Evolutionary conservation across 2,329 filamentous ascomycete genomes (phyloP).

Genomic region (Davidsoniella neocaledoniae): DNA sequence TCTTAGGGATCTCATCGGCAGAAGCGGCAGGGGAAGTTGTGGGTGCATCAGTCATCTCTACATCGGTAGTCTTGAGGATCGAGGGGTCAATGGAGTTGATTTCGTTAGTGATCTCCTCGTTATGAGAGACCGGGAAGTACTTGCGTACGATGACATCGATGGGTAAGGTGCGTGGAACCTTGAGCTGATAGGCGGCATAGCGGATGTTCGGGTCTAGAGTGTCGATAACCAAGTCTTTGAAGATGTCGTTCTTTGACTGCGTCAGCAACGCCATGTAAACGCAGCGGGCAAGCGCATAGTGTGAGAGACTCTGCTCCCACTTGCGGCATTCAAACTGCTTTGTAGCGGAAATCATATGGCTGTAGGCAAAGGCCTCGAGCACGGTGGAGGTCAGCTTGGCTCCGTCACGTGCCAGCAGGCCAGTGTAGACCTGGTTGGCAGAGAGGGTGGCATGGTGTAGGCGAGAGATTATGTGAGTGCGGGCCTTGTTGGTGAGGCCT

Average conservation of each 20-base stretch:
- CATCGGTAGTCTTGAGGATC: constrained; percentile 38
- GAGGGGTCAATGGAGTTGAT: constrained; percentile 55
- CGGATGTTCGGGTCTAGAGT: constrained; percentile 87
- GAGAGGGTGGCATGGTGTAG: constrained; percentile 61
- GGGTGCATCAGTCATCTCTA: constrained; percentile 22
- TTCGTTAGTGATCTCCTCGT: constrained; percentile 43
- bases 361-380: constrained; percentile 76
- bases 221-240: constrained; percentile 69
- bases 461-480: constrained; percentile 77
- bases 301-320: constrained; percentile 64
- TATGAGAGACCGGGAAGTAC: constrained; percentile 49
- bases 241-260: constrained; percentile 50
- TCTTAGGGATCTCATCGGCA: constrained; percentile 46
- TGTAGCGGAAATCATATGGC: constrained; percentile 57
- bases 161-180: constrained; percentile 70
- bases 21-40: constrained; percentile 30
- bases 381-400: constrained; percentile 48
- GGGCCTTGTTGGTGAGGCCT: constrained; percentile 60
- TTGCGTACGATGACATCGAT: constrained; percentile 63
- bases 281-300: constrained; percentile 60
- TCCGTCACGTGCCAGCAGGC: constrained; percentile 47
- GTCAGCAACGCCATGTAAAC: constrained; percentile 65
- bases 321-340: constrained; percentile 73
- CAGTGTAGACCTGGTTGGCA: constrained; percentile 48
- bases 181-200: constrained; percentile 84